phyloP scores from a whole-genome alignment of 2,329 filamentous ascomycete species.

The Purpureocillium lavendulum region DNA sequence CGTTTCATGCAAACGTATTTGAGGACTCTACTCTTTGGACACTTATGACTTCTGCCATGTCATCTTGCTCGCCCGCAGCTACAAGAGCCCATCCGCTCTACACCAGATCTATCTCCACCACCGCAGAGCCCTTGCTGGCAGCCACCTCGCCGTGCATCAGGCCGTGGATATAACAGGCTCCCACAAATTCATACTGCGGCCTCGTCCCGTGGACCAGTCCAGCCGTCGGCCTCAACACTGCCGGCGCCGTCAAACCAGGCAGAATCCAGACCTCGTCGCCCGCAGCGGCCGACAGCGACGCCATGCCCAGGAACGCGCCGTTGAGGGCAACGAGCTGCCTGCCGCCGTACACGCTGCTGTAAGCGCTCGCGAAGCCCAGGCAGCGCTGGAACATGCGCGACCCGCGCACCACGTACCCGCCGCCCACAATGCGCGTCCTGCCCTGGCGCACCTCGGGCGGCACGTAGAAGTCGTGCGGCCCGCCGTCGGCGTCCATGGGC shows the following conservation, averaged over 20 bases:
- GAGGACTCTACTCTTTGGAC: no score
- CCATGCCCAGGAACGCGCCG: conserved; percentile 10
- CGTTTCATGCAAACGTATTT: no score
- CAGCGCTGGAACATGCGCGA: conserved; percentile 11
- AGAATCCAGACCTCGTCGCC: conserved; percentile 16
- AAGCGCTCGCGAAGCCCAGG: conserved; percentile 10
- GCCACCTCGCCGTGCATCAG: conserved; percentile 12
- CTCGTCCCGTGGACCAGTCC: neutral
- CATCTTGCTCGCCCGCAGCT: no score
- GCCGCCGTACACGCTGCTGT: conserved; percentile 11
- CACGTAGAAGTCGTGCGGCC: conserved; percentile 11
- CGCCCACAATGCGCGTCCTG: conserved; percentile 11
- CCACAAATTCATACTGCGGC: conserved; percentile 9
- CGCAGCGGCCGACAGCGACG: conserved; percentile 6
- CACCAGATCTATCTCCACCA: conserved; percentile 1
- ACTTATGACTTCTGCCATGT: no score
- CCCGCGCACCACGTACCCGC: conserved; percentile 7
- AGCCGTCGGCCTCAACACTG: conserved; percentile 6
- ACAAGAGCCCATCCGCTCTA: no score
- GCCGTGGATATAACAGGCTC: conserved; percentile 14
- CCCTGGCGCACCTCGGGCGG: conserved; percentile 9
- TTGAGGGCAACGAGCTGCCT: conserved; percentile 13
- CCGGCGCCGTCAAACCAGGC: conserved; percentile 12
- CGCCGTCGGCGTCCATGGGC: conserved; percentile 6
- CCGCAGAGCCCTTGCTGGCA: conserved; percentile 4